Conservation (phyloP, 805 yeast species). For the Hanseniaspora vineae region DNA sequence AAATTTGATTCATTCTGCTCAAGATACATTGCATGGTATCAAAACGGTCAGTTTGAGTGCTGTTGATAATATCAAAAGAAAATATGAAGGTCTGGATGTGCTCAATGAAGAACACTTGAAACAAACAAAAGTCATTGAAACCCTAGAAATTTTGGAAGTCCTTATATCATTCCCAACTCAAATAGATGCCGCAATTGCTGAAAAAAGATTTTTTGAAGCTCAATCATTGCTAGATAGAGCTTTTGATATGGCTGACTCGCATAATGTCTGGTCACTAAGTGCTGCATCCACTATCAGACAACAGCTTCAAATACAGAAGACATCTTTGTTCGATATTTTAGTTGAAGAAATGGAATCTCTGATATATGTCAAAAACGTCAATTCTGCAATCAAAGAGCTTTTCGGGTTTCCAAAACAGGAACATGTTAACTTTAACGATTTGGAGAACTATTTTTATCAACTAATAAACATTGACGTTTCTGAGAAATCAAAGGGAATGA, state of each 20-base stretch:
- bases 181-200: conserved; percentile 56
- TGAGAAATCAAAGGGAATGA: conserved; percentile 33
- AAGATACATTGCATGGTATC: conserved; percentile 37
- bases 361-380: conserved; percentile 39
- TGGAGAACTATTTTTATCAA: conserved; percentile 42
- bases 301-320: conserved; percentile 43
- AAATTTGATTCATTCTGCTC: conserved; percentile 50
- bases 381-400: conserved; percentile 14
- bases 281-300: conserved; percentile 38
- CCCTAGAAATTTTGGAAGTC: conserved; percentile 53
- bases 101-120: conserved; percentile 49
- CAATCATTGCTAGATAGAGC: conserved; percentile 40
- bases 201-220: conserved; percentile 55
- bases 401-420: conserved; percentile 10
- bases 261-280: conserved; percentile 44
- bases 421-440: conserved; percentile 24
- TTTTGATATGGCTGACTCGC: conserved; percentile 33
- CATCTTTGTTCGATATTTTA: conserved; percentile 52
- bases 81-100: conserved; percentile 47
- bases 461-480: conserved; percentile 45
- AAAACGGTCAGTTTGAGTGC: conserved; percentile 37
- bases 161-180: conserved; percentile 45
- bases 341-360: conserved; percentile 67
- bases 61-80: conserved; percentile 35
- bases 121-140: conserved; percentile 56